phyloP scores from a whole-genome alignment of 2,329 filamentous ascomycete species.

The Fusarium udum region DNA sequence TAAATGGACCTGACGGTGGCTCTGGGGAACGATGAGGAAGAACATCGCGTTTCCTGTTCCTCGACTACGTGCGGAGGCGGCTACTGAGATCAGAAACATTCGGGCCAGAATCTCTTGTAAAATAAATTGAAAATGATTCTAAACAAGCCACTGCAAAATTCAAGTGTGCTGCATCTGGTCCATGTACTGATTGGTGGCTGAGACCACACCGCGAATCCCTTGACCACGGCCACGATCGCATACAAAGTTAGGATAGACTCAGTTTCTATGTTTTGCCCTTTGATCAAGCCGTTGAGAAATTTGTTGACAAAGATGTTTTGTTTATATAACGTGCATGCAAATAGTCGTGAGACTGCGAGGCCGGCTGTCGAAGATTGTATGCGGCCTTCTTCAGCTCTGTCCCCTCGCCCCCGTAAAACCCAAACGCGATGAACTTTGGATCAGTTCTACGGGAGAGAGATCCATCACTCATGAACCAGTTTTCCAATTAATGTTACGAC shows the following conservation, averaged over 20 bases:
- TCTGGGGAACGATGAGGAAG: background rate
- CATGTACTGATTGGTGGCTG: background rate
- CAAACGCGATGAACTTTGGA: background rate
- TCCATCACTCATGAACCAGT: background rate
- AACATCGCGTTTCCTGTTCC: background rate
- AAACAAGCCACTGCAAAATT: no score
- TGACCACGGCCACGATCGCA: background rate
- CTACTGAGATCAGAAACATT: no score
- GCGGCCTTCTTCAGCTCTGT: background rate
- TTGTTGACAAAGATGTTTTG: background rate
- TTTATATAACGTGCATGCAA: background rate
- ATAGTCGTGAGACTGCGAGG: background rate
- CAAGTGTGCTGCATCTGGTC: no score
- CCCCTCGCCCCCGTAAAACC: background rate
- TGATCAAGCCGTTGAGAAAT: background rate
- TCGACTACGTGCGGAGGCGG: background rate
- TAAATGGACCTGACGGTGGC: background rate
- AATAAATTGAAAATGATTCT: no score
- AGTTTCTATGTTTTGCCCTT: background rate
- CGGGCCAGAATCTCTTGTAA: no score
- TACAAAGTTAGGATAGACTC: background rate
- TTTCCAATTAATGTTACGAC: background rate
- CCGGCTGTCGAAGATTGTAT: background rate
- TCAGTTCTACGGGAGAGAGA: background rate
- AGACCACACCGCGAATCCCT: background rate